Evolutionary conservation across 2,329 filamentous ascomycete genomes (phyloP).

Genomic region (Colletotrichum phormii): DNA sequence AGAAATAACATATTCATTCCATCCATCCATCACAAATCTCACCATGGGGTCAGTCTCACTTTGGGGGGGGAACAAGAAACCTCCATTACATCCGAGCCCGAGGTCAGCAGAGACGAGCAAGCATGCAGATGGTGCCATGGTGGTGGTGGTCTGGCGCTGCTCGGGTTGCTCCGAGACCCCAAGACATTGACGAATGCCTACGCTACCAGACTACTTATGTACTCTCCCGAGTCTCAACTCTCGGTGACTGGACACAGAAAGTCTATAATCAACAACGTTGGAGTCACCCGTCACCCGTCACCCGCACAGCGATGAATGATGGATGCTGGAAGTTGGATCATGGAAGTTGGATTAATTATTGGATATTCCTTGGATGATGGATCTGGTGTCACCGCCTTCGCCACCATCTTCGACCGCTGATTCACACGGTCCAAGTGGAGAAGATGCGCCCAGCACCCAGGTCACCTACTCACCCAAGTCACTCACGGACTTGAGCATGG

Average conservation of each 20-base stretch:
- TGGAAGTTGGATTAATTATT: background rate
- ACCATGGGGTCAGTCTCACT: background rate
- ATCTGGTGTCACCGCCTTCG: conserved; percentile 4
- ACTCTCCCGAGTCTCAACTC: background rate
- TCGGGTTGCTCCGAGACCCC: background rate
- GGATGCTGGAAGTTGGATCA: too few relatives aligned
- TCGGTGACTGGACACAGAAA: background rate
- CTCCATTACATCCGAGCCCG: background rate
- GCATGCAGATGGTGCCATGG: too few relatives aligned
- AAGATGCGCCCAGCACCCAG: background rate
- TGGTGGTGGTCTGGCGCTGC: background rate
- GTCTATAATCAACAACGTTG: background rate
- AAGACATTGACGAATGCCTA: background rate
- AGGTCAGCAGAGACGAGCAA: background rate
- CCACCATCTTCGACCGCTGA: background rate
- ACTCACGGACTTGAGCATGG: background rate
- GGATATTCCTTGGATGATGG: background rate
- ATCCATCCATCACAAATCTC: background rate
- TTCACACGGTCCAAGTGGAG: conserved; percentile 4
- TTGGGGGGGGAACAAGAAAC: background rate
- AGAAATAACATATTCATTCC: background rate
- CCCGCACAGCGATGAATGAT: too few relatives aligned
- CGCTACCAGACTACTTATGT: background rate
- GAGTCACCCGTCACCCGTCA: background rate
- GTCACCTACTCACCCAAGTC: background rate